Conservation (phyloP, 495 filamentous ascomycete genomes). For the Penicillium riverlandense region DNA sequence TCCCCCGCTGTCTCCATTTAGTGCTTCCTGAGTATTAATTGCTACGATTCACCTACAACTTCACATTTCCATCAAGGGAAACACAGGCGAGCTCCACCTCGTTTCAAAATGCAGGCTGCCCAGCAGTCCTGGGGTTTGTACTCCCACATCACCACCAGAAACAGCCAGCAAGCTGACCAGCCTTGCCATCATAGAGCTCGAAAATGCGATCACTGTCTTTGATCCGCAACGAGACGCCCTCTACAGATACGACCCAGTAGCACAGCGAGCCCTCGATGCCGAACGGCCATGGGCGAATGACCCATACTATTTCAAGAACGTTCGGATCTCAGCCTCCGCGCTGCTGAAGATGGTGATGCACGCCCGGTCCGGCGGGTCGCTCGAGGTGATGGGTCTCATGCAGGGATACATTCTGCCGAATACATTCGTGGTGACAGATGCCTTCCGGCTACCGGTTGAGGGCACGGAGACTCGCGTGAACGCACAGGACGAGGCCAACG, state of each 20-base stretch:
- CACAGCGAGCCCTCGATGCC: constrained; percentile 50
- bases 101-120: constrained; percentile 42
- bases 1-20: constrained; percentile 11
- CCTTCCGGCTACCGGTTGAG: constrained; percentile 90
- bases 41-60: too few relatives aligned
- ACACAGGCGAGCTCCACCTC: not conserved
- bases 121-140: constrained; percentile 55
- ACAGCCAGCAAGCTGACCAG: constrained; percentile 5
- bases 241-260: constrained; percentile 66
- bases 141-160: not conserved
- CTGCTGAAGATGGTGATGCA: constrained; percentile 99
- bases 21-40: too few relatives aligned
- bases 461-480: constrained; percentile 98
- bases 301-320: constrained; percentile 83
- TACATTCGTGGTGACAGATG: constrained; percentile 89
- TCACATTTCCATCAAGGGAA: too few relatives aligned
- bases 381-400: constrained; percentile 99
- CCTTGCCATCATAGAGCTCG: constrained; percentile 60
- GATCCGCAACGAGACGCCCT: constrained; percentile 84
- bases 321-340: constrained; percentile 88
- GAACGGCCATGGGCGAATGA: constrained; percentile 76
- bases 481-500: constrained; percentile 88
- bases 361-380: constrained; percentile 79
- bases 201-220: constrained; percentile 76
- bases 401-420: constrained; percentile 79